Evolutionary conservation across 352 stramenopile species (phyloP).

Genomic region (Phytophthora uliginosa): DNA sequence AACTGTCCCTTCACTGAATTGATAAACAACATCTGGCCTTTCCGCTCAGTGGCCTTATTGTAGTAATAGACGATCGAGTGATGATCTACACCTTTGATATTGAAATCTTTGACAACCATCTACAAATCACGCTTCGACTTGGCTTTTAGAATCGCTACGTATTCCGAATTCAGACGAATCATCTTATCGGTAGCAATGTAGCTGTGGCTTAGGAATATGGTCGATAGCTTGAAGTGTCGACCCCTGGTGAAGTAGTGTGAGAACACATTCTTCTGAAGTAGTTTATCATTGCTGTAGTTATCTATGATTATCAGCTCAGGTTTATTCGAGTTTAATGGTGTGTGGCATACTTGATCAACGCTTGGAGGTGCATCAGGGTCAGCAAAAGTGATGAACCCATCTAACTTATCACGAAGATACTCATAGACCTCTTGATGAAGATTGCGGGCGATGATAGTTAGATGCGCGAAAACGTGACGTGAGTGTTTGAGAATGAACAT

Average conservation of each 20-base stretch:
- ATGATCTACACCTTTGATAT: no score
- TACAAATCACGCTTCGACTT: not conserved
- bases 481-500: no score
- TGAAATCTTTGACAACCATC: not conserved
- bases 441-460: not conserved
- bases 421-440: not conserved
- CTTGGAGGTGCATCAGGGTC: not conserved
- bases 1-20: no score
- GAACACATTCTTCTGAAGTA: conserved; percentile 19
- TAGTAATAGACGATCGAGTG: no score
- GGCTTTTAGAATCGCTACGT: not conserved
- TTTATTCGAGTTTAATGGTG: not conserved
- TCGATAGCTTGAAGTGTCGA: no score
- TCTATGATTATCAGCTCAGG: not conserved
- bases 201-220: no score
- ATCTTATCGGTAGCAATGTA: no score
- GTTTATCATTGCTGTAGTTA: not conserved
- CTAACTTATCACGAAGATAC: not conserved
- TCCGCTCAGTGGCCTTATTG: no score
- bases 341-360: not conserved
- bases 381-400: conserved; percentile 13
- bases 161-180: no score
- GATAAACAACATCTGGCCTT: no score
- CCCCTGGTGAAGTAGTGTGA: not conserved
- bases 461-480: not conserved